phyloP scores from a whole-genome alignment of 2,329 filamentous ascomycete genomes.

The Clonostachys sp. region DNA sequence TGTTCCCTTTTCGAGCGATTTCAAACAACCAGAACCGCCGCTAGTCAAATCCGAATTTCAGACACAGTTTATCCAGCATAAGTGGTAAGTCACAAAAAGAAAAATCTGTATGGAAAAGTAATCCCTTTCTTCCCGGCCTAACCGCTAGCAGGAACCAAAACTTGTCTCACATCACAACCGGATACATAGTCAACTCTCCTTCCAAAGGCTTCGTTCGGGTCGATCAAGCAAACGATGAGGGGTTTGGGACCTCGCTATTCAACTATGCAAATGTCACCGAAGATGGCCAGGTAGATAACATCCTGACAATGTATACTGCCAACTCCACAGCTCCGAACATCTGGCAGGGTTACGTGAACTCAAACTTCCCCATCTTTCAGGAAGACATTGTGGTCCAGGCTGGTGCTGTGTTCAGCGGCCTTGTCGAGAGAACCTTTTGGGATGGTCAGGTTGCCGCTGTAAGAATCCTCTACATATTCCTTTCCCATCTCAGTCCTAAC shows the following conservation, averaged over 20 bases:
- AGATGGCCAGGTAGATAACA: constrained; percentile 27
- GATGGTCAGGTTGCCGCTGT: constrained; percentile 14
- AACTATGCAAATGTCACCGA: constrained; percentile 26
- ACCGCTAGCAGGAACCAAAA: constrained; percentile 20
- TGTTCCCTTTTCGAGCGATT: constrained; percentile 19
- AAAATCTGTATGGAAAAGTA: too few relatives aligned
- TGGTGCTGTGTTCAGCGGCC: constrained; percentile 14
- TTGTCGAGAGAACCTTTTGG: constrained; percentile 11
- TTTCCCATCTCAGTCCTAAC: neutral
- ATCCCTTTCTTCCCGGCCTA: neutral
- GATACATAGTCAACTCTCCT: constrained; percentile 26
- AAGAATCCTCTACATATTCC: constrained; percentile 1
- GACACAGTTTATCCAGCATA: constrained; percentile 28
- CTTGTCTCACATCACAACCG: constrained; percentile 29
- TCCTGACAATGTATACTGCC: constrained; percentile 15
- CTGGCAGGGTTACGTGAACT: constrained; percentile 27
- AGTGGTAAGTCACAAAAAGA: constrained; percentile 18
- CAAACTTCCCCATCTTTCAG: constrained; percentile 26
- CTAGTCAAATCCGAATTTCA: constrained; percentile 20
- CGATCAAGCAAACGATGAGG: constrained; percentile 19
- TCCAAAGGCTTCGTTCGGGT: constrained; percentile 17
- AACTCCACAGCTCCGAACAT: constrained; percentile 9
- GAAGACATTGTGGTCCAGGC: constrained; percentile 16
- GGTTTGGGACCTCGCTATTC: constrained; percentile 17
- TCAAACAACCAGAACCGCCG: constrained; percentile 23